These are phyloP conservation scores for Chaetomidium leptoderma DNA, from an alignment of 495 filamentous ascomycete genomes.

Conservation along the genomic window DNA sequence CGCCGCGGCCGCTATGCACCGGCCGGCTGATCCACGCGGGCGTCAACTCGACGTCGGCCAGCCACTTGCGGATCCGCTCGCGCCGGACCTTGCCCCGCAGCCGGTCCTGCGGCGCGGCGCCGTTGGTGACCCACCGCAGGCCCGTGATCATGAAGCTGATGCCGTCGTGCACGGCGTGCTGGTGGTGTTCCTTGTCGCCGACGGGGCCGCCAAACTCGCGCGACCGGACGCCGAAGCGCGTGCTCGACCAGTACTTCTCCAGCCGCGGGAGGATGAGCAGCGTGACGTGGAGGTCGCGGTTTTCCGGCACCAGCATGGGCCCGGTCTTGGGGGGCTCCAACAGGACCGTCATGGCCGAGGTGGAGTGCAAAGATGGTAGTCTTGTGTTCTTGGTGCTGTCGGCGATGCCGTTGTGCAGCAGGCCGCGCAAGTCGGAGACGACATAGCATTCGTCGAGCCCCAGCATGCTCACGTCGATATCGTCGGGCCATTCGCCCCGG, in stretches of 20 bases:
- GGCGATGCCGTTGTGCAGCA: slow-evolving; percentile 1
- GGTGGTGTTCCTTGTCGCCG: slow-evolving; percentile 20
- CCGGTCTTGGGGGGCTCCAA: slow-evolving; percentile 44
- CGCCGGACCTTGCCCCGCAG: slow-evolving; percentile 45
- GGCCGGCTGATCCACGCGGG: slow-evolving; percentile 25
- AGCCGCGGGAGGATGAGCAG: slow-evolving; percentile 76
- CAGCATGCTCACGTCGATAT: slow-evolving; percentile 61
- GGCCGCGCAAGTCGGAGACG: slow-evolving; percentile 24
- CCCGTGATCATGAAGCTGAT: slow-evolving; percentile 79
- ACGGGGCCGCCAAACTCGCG: slow-evolving; percentile 61
- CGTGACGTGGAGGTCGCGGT: slow-evolving; percentile 78
- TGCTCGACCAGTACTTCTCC: slow-evolving; percentile 67
- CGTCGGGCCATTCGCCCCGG: slow-evolving; percentile 77
- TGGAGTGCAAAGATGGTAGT: slow-evolving; percentile 20
- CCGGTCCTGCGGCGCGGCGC: slow-evolving; percentile 56
- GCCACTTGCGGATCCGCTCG: slow-evolving; percentile 47
- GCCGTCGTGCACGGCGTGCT: slow-evolving; percentile 64
- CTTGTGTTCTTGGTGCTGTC: slow-evolving; percentile 22
- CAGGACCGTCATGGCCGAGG: slow-evolving; percentile 21
- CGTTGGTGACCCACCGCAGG: slow-evolving; percentile 75
- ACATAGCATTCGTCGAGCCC: slow-evolving; percentile 52
- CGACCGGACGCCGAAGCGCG: slow-evolving; percentile 73
- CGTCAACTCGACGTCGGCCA: slow-evolving; percentile 39
- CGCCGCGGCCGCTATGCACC: slow-evolving; percentile 10
- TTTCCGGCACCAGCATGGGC: slow-evolving; percentile 50